These are phyloP conservation scores for Emergomyces orientalis DNA, from an alignment of 2,329 filamentous ascomycete species.

Conservation along the genomic window DNA sequence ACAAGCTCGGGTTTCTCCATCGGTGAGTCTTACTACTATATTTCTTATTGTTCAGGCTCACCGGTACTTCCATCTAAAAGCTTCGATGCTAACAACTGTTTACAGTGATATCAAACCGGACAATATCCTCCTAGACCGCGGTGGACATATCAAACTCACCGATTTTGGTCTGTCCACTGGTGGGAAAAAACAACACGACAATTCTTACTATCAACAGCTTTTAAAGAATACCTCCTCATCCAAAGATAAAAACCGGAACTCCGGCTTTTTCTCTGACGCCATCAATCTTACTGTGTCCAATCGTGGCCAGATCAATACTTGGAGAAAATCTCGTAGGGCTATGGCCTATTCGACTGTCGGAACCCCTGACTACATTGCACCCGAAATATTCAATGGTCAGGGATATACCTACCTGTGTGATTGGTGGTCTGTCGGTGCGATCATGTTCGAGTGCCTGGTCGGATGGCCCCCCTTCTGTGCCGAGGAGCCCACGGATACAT, in stretches of 20 bases:
- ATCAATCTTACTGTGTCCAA: conserved; percentile 98
- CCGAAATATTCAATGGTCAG: conserved; percentile 93
- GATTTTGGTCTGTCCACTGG: conserved; percentile 97
- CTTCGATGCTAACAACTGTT: background rate
- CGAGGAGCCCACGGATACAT: conserved; percentile 94
- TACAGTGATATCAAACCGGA: conserved; percentile 94
- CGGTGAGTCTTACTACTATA: conserved; percentile 52
- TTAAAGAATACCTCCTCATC: conserved; percentile 66
- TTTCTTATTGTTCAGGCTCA: background rate
- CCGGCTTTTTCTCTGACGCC: conserved; percentile 82
- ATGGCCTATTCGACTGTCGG: conserved; percentile 98
- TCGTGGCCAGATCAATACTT: conserved; percentile 95
- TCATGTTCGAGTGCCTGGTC: conserved; percentile 98
- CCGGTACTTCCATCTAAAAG: background rate
- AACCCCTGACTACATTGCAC: conserved; percentile 96
- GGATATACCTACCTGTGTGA: conserved; percentile 96
- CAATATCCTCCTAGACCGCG: conserved; percentile 91
- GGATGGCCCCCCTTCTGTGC: conserved; percentile 99
- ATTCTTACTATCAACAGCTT: conserved; percentile 95
- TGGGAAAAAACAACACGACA: conserved; percentile 95
- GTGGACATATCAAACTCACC: conserved; percentile 94
- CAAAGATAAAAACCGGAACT: conserved; percentile 72
- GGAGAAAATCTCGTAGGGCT: conserved; percentile 87
- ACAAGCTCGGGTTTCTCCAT: conserved; percentile 96
- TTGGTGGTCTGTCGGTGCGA: conserved; percentile 98